A percentile compares a stretch with the other conserved stretches of the same genome.
Evolutionary conservation across 1,139 yeast species (phyloP).

Genomic region (Yamadazyma spencermartinsiae): DNA sequence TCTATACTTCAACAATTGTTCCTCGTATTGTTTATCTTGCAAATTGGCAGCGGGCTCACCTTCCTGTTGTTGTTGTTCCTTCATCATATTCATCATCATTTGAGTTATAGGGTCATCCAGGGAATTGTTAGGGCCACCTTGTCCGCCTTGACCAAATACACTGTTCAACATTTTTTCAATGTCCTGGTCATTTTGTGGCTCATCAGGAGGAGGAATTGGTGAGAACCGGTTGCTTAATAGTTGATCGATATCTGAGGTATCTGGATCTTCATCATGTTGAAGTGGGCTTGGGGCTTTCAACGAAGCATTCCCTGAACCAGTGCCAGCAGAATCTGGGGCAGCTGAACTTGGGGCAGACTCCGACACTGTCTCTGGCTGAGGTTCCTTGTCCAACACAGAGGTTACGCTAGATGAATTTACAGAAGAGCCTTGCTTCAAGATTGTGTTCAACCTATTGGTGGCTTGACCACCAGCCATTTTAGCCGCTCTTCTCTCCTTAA

Average conservation of each 20-base stretch:
- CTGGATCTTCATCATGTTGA: conserved; percentile 18
- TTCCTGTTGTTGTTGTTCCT: conserved; percentile 13
- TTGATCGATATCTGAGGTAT: conserved; percentile 19
- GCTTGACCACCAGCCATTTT: conserved; percentile 64
- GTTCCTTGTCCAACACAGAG: conserved; percentile 36
- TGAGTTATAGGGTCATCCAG: conserved; percentile 28
- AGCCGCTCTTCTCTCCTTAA: conserved; percentile 71
- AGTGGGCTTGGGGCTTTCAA: conserved; percentile 15
- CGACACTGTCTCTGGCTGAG: not conserved
- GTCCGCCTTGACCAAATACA: conserved; percentile 26
- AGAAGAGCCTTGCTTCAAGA: conserved; percentile 43
- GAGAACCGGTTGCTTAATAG: conserved; percentile 15
- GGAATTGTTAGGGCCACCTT: conserved; percentile 6
- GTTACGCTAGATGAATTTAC: conserved; percentile 30
- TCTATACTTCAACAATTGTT: conserved; percentile 31
- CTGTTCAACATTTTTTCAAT: conserved; percentile 39
- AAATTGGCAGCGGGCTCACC: conserved; percentile 16
- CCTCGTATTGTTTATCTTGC: conserved; percentile 29
- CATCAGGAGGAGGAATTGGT: conserved; percentile 11
- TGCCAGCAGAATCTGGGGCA: not conserved
- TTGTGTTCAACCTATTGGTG: conserved; percentile 51
- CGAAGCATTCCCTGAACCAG: too few species aligned
- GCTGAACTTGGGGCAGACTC: not conserved
- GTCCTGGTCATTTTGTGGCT: conserved; percentile 15
- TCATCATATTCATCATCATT: conserved; percentile 33